Conservation (phyloP, 2,329 filamentous ascomycete genomes). For the Phaeosphaeria sp. region DNA sequence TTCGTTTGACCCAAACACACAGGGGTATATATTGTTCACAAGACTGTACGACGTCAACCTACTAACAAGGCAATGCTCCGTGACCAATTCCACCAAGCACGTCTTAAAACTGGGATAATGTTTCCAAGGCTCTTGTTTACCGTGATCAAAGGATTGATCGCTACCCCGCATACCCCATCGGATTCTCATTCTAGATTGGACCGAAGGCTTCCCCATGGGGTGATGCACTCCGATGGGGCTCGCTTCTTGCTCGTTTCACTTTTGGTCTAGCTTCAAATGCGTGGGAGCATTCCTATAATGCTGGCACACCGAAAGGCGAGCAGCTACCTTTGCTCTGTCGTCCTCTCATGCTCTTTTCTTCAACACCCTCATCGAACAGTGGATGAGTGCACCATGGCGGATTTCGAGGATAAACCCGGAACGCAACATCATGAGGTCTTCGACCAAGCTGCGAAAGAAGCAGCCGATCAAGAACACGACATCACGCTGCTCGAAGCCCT, state of each 20-base stretch:
- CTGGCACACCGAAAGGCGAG: background rate
- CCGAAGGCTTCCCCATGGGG: background rate
- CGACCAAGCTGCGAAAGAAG: slow-evolving; percentile 10
- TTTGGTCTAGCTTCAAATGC: background rate
- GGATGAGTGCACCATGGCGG: background rate
- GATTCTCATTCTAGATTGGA: background rate
- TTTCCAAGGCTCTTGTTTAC: background rate
- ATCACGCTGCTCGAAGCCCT: slow-evolving; percentile 70
- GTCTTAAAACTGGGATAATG: background rate
- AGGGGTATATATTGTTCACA: background rate
- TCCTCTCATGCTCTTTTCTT: background rate
- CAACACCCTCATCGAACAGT: background rate
- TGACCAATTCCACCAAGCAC: background rate
- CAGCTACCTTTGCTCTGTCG: background rate
- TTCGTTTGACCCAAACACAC: background rate
- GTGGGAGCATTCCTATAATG: background rate
- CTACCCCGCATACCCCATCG: background rate
- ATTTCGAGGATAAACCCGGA: background rate
- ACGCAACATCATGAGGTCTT: slow-evolving; percentile 8
- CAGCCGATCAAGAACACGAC: slow-evolving; percentile 22
- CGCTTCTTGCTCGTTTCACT: background rate
- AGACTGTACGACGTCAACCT: background rate
- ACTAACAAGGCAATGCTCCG: background rate
- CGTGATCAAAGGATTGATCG: background rate
- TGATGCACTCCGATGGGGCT: background rate